Percentiles rank a stretch among this genome's conserved stretches.
Evolutionary conservation across 202 grass and related monocot genomes (phyloP).

Genomic region (Carex arenaria): DNA sequence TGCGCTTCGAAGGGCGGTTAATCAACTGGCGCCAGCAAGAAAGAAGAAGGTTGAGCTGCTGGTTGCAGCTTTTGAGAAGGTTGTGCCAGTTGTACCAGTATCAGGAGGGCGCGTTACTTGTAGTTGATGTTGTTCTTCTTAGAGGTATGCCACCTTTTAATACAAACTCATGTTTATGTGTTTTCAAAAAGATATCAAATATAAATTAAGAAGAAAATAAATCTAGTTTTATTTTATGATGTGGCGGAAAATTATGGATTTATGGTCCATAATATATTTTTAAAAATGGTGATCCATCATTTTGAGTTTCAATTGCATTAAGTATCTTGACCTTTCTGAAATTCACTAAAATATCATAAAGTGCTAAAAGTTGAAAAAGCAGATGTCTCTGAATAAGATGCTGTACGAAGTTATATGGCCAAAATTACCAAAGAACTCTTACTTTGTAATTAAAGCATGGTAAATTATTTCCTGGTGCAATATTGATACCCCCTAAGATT

Average conservation of each 20-base stretch:
- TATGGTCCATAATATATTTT: background rate
- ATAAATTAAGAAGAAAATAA: background rate
- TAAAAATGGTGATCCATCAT: background rate
- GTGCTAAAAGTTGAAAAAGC: background rate
- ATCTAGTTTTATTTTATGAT: background rate
- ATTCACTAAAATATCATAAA: background rate
- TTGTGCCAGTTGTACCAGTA: conserved; percentile 11
- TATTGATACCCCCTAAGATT: background rate
- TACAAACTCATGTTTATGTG: background rate
- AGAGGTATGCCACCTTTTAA: conserved; percentile 12
- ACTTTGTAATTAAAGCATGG: background rate
- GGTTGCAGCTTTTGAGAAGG: conserved; percentile 78
- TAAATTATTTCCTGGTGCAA: background rate
- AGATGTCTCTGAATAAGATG: background rate
- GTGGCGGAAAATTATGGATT: background rate
- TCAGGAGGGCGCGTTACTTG: conserved; percentile 14
- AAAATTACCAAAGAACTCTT: background rate
- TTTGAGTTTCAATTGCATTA: background rate
- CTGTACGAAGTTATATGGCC: background rate
- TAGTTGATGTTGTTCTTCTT: conserved; percentile 9
- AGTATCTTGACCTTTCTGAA: background rate
- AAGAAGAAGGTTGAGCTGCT: conserved; percentile 93
- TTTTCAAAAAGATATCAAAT: background rate
- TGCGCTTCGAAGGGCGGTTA: conserved; percentile 58
- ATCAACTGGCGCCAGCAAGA: conserved; percentile 48